Base-by-base conservation (phyloP, 768 basidiomycete genomes). In the Amanita subjunquillea region DNA sequence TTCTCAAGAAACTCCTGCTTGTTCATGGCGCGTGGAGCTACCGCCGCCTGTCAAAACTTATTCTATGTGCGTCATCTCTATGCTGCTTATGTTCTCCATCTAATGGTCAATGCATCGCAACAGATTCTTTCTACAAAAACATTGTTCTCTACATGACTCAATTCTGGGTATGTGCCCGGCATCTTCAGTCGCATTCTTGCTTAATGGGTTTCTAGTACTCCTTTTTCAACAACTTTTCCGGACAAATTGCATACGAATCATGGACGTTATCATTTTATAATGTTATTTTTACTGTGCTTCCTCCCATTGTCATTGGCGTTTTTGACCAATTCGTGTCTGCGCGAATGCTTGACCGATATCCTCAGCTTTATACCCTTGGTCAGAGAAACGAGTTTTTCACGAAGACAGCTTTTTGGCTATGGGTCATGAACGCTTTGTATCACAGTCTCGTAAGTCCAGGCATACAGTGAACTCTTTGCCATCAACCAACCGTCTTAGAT, bases 1-100 rank as follows among this genome's bases (percentile, higher is more conserved):
- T 75, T 70, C 71, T 99, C 57, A 94, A 92, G 70, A 99, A 99
- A 67, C 69, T 98, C 23, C 66, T 99, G 7, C 82, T 99, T 13
- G 96, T 99, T 6, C 96, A 99, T 62, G 96, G 96, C 4, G 88
- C 96, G 2, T 99, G 96, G 96, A 97, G 95, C 69, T 99, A 99
- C 64, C 85, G 90, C 53, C 78, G 96, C 32, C 65, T 99, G 54
- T 94, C 93, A 12, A 98, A 95, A 65, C 77, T 99, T 53, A 94
- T 98, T 62, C 75, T 99, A 7, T 99, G 95, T 94, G 63, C 77
- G 6, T 43, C 29, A 13, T 25, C 30, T 9, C 37, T 7, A 17
- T 8, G n/a, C 12, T 13, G 20, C 23, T 25, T 12, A 6, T 29
- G 17, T 17, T 10, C 2, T 6, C 20, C 15, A 29, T 22, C 45